Conservation (phyloP, 2,329 filamentous ascomycete genomes). For the Gnomoniopsis smithogilvyi region DNA sequence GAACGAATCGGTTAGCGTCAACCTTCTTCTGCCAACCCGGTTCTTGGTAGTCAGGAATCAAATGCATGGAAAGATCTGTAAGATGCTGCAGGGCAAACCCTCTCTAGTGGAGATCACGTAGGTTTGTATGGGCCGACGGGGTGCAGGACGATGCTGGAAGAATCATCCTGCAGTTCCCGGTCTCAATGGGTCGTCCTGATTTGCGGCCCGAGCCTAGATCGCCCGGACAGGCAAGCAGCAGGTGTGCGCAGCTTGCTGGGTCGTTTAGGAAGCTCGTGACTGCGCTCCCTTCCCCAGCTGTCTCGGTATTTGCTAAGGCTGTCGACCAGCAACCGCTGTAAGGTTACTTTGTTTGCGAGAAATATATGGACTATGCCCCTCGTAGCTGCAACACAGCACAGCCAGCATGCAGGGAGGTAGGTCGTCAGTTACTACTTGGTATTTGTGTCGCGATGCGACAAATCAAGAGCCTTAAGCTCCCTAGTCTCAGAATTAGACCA, state of each 20-base stretch:
- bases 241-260: background rate
- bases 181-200: background rate
- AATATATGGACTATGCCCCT: background rate
- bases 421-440: background rate
- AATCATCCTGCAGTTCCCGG: background rate
- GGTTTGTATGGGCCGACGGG: background rate
- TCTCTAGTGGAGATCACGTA: background rate
- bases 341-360: background rate
- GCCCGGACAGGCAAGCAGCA: background rate
- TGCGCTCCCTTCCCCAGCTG: background rate
- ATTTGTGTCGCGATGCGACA: background rate
- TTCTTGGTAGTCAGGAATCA: background rate
- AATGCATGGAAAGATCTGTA: background rate
- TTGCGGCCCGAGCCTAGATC: background rate
- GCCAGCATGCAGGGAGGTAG: background rate
- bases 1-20: background rate
- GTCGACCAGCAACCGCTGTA: background rate
- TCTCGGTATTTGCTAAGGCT: background rate
- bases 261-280: background rate
- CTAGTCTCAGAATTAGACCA: too few species aligned
- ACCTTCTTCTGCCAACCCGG: background rate
- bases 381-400: background rate
- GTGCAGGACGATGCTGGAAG: background rate
- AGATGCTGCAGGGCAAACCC: background rate
- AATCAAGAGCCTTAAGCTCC: too few species aligned